Base-by-base conservation (phyloP, 768 basidiomycete genomes). In the Melanogaster broomeanus region DNA sequence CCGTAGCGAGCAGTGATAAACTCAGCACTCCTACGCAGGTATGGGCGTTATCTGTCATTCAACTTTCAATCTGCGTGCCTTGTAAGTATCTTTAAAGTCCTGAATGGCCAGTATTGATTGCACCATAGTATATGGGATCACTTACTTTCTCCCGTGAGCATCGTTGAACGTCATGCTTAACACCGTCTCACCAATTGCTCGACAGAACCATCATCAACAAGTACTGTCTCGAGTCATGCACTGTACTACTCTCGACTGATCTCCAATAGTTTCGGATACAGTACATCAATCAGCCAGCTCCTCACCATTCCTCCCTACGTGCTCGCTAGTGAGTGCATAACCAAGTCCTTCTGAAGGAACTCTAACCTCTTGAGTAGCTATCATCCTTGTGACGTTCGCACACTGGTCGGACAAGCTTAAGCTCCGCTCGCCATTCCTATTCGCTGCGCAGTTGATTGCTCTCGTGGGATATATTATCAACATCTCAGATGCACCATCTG, bases 131-230 rank as follows among this genome's bases (percentile, higher is more conserved):
- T 85, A 82, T 55, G 83, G 83, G 3, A 83, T 84, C 30, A 82
- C 84, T 0, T 68, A 84, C 9, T 86, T 87, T 70, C 63, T 84
- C 15, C 83, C 83, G 80, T 84, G 61, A 55, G 83, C 75, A 19
- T 13, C 35, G 22, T 12, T 42, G n/a, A 12, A 16, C 45, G 5
- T 60, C 6, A 22, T 28, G 15, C 15, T 15, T 47, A 33, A 11
- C n/a, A 6, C 48, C 15, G 8, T 52, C 13, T 46, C 3, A n/a
- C 22, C 8, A 42, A 33, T 21, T 38, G 11, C 18, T 12, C 25
- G 19, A 27, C 39, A 84, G 82, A 28, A 79, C 81, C 12, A 84
- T 85, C 48, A 84, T 85, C 64, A 73, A 74, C 42, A 67, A 73
- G 78, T 79, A 59, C 38, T 19, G n/a, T 25, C 18, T 22, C 1